Evolutionary conservation across 2,329 filamentous ascomycete genomes (phyloP), one percentile per base, ranked within the genome.

Genomic region (Xylaria sp.): DNA sequence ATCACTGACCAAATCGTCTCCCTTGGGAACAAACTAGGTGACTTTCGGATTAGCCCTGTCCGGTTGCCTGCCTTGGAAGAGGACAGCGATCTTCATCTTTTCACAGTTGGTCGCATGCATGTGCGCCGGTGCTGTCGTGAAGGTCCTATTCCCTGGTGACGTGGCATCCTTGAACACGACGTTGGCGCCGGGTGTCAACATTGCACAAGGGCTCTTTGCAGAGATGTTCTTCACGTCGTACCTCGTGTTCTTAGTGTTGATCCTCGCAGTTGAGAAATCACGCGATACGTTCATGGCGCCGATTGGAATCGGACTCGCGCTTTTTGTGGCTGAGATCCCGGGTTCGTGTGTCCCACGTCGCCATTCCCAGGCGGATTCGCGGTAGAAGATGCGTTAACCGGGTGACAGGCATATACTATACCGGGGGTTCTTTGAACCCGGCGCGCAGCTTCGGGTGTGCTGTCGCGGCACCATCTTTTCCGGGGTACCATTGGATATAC

Each of bases 221-320:
- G 85, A 88, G 71, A 82, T 86, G 77, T 85, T 88, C 69, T 77
- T 88, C 33, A 88, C 85, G 0, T 79, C 83, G 0, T 78, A 86
- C 69, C 77, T 88, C 15, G 80, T 87, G 10, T 82, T 88, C 60
- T 82, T 85, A 6, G 81, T 88, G 58, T 81, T 87, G 71, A 89
- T 90, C 85, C 77, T 90, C 33, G 87, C 87, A 0, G 82, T 80
- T 3, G 87, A 90, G 70, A 90, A 90, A 74, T 87, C 89, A 69
- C 85, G 84, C 64, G 84, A 83, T 4, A 90, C 87, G 0, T 90
- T 82, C 68, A 75, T 90, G 3, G 88, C 87, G 0, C 88, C 88
- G 0, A 75, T 91, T 0, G 88, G 85, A 0, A 90, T 91, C 65
- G 88, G 88, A 0, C 73, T 90, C 1, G 77, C 87, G 0, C 78